These are phyloP conservation scores for Nothophoma quercina DNA, from an alignment of 2,329 filamentous ascomycete species.

Conservation along the genomic window DNA sequence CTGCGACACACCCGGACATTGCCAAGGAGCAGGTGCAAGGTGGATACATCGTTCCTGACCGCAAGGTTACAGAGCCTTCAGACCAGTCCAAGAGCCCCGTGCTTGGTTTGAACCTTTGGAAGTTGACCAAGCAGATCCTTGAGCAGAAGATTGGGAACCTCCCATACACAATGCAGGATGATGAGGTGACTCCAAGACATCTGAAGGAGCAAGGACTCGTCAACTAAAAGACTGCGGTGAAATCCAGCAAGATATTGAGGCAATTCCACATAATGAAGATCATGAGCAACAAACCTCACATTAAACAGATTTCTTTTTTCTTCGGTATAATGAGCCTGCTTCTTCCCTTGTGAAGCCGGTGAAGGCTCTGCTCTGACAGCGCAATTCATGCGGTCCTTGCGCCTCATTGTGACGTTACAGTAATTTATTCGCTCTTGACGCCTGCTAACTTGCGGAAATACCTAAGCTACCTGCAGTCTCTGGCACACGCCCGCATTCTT, in stretches of 20 bases:
- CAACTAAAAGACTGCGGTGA: neutral
- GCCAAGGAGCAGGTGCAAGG: slow-evolving; percentile 55
- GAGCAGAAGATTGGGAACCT: slow-evolving; percentile 50
- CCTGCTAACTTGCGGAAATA: too few relatives aligned
- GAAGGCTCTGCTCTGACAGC: too few relatives aligned
- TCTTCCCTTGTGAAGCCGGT: too few relatives aligned
- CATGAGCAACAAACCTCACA: too few relatives aligned
- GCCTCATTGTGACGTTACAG: slow-evolving; percentile 6
- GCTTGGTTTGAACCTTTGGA: slow-evolving; percentile 56
- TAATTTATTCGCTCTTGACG: neutral
- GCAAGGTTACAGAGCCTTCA: slow-evolving; percentile 55
- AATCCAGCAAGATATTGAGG: too few relatives aligned
- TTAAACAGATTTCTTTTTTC: too few relatives aligned
- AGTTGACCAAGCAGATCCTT: slow-evolving; percentile 55
- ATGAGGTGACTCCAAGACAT: slow-evolving; percentile 6
- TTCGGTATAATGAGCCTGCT: too few relatives aligned
- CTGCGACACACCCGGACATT: slow-evolving; percentile 56
- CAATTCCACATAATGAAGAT: too few relatives aligned
- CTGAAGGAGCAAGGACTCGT: slow-evolving; percentile 5
- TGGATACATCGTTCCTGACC: slow-evolving; percentile 59
- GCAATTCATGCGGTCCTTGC: too few relatives aligned
- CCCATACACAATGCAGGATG: slow-evolving; percentile 37
- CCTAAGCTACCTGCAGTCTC: neutral
- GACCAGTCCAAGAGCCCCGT: slow-evolving; percentile 54
- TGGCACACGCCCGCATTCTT: too few relatives aligned